Conservation (phyloP, 805 yeast genomes). For the Sugiyamaella chiloensis region DNA sequence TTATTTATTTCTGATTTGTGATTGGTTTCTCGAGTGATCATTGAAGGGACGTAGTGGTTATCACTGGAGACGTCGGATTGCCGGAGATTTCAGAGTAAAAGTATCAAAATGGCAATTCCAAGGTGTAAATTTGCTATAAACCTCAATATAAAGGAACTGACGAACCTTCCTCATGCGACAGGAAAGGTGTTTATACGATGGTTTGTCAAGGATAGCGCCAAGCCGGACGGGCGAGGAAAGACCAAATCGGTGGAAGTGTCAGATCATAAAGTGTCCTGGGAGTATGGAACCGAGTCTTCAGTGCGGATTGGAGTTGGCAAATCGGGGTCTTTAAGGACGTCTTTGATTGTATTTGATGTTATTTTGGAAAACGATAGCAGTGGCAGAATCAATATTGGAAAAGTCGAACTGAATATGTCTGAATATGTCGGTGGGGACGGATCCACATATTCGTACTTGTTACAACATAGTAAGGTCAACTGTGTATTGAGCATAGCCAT, state of each 20-base stretch:
- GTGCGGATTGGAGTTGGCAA: slow-evolving; percentile 43
- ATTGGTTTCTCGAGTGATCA: too few species aligned
- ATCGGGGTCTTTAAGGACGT: slow-evolving; percentile 36
- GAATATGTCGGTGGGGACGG: slow-evolving; percentile 61
- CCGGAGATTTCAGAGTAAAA: too few species aligned
- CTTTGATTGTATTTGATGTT: slow-evolving; percentile 42
- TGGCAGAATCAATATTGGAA: slow-evolving; percentile 56
- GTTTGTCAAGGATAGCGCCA: slow-evolving; percentile 52
- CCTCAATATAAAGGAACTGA: slow-evolving; percentile 60
- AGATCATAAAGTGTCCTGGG: slow-evolving; percentile 54
- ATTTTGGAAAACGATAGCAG: slow-evolving; percentile 40
- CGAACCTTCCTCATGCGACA: slow-evolving; percentile 78
- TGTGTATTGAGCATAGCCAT: slow-evolving; percentile 49
- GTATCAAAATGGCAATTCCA: background rate
- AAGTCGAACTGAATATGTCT: slow-evolving; percentile 61
- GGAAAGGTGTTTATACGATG: slow-evolving; percentile 68
- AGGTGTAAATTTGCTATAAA: slow-evolving; percentile 52
- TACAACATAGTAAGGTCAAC: slow-evolving; percentile 78
- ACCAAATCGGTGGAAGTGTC: slow-evolving; percentile 46
- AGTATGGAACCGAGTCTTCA: slow-evolving; percentile 38
- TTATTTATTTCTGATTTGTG: too few species aligned
- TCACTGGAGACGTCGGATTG: too few species aligned
- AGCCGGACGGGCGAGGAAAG: slow-evolving; percentile 42
- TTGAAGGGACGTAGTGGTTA: too few species aligned
- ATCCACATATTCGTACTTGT: slow-evolving; percentile 52